Evolutionary conservation across 306 rosid species (phyloP).

Genomic region (cucumber (Cucumis sativus)): DNA sequence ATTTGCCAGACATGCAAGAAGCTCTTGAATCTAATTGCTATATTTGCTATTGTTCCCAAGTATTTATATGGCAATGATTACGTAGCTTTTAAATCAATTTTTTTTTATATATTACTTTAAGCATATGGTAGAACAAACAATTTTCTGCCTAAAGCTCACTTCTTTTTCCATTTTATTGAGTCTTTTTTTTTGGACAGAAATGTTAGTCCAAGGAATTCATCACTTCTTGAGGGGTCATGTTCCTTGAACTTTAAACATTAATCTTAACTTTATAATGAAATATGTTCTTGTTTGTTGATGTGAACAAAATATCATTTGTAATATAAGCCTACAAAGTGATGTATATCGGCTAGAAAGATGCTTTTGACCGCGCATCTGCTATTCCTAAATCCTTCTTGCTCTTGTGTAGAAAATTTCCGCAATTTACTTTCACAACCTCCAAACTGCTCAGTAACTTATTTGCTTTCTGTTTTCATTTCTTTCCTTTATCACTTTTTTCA

Average conservation of each 20-base stretch:
- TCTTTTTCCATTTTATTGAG: neutral
- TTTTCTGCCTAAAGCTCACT: neutral
- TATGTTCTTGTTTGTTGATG: neutral
- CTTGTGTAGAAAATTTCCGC: neutral
- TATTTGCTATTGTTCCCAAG: too few species aligned
- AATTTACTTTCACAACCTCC: neutral
- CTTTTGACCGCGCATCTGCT: too few species aligned
- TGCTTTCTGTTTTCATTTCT: neutral
- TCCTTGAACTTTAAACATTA: neutral
- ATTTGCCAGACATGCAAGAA: too few species aligned
- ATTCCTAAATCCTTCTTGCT: too few species aligned
- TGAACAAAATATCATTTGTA: neutral
- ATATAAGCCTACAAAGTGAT: neutral
- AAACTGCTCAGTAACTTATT: neutral
- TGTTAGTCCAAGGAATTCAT: neutral
- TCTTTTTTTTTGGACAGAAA: neutral
- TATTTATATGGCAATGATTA: neutral
- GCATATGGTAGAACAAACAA: neutral
- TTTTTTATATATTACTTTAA: neutral
- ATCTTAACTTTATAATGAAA: neutral
- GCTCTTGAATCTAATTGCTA: too few species aligned
- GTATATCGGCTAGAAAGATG: too few species aligned
- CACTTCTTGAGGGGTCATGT: neutral
- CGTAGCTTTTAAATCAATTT: neutral
- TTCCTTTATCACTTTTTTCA: neutral